A percentile compares a stretch with the other conserved stretches of the same genome.
These are phyloP conservation scores for Lepidium africanum DNA, from an alignment of 345 rosid species.

Conservation along the genomic window DNA sequence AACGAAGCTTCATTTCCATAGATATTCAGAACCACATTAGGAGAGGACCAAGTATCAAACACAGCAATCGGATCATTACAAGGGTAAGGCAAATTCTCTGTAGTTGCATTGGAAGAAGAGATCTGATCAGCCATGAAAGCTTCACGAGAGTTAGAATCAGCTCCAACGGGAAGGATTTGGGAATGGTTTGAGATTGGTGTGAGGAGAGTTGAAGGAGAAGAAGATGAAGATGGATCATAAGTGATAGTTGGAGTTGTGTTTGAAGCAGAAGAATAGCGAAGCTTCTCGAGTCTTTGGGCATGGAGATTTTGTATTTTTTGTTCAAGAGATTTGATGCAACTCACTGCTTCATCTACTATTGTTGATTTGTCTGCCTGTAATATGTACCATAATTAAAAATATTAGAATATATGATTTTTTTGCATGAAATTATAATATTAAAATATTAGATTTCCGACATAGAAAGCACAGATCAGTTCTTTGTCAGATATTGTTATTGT, in stretches of 20 bases:
- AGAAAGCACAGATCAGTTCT: neutral
- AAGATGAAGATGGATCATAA: slow-evolving; percentile 26
- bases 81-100: slow-evolving; percentile 25
- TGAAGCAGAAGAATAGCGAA: slow-evolving; percentile 23
- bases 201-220: slow-evolving; percentile 22
- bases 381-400: neutral
- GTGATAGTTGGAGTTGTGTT: slow-evolving; percentile 14
- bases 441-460: neutral
- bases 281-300: slow-evolving; percentile 43
- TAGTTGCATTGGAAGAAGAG: neutral
- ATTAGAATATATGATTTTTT: neutral
- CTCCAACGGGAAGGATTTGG: neutral
- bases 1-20: slow-evolving; percentile 56
- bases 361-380: slow-evolving; percentile 67
- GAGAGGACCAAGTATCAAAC: slow-evolving; percentile 55
- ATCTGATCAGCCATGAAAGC: slow-evolving; percentile 49
- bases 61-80: slow-evolving; percentile 20
- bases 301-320: slow-evolving; percentile 37
- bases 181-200: slow-evolving; percentile 21
- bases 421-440: neutral
- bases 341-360: slow-evolving; percentile 62
- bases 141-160: slow-evolving; percentile 32
- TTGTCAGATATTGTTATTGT: neutral
- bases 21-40: slow-evolving; percentile 51
- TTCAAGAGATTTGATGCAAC: slow-evolving; percentile 38